A percentile compares a stretch with the other conserved stretches of the same genome.
These are phyloP conservation scores for Melaleuca alternifolia DNA, from an alignment of 345 rosid species.

Conservation along the genomic window DNA sequence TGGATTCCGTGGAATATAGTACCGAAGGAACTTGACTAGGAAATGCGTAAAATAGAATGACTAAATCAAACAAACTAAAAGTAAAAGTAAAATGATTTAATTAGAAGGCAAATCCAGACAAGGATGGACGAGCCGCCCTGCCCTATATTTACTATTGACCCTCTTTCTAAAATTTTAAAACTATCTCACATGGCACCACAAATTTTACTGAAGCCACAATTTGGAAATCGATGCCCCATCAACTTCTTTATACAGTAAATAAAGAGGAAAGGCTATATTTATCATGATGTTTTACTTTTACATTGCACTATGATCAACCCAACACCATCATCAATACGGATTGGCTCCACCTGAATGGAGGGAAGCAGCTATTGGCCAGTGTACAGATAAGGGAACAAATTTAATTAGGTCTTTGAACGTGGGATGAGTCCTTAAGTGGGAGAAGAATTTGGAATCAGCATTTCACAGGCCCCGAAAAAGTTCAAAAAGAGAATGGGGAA, in stretches of 20 bases:
- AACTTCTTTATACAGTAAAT: neutral
- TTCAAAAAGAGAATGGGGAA: neutral
- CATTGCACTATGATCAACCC: neutral
- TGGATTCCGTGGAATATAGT: neutral
- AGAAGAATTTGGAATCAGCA: conserved; percentile 35
- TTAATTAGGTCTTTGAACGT: neutral
- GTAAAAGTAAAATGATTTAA: neutral
- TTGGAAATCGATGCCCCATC: neutral
- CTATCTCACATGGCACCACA: neutral
- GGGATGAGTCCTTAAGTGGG: conserved; percentile 1
- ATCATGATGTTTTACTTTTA: neutral
- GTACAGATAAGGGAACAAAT: neutral
- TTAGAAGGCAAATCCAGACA: neutral
- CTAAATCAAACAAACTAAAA: neutral
- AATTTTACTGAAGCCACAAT: neutral
- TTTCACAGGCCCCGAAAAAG: neutral
- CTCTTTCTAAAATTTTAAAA: neutral
- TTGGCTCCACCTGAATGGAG: neutral
- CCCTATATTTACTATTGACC: neutral
- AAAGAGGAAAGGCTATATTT: neutral
- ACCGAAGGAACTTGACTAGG: neutral
- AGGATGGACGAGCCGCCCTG: neutral
- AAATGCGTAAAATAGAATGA: neutral
- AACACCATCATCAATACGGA: neutral
- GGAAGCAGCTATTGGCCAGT: neutral